Evolutionary conservation across 768 basidiomycete genomes (phyloP), one percentile per base, ranked within the genome.

Genomic region (Trametopsis cervina): DNA sequence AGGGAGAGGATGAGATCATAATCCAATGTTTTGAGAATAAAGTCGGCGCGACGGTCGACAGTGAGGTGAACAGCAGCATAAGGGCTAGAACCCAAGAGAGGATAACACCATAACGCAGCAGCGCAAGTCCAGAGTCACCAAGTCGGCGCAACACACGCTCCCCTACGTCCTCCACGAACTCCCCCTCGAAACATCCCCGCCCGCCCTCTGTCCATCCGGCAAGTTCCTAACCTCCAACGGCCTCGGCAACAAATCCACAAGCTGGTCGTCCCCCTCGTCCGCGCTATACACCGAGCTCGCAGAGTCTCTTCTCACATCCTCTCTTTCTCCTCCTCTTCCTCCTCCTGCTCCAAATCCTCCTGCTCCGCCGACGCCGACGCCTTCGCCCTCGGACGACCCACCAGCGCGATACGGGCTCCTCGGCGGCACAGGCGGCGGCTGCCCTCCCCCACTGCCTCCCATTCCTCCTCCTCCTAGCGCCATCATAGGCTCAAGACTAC

Each of bases 261-360:
- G 24, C 40, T 49, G 47, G 10, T 29, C 27, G 9, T 45, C 52
- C 17, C 15, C 33, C 24, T 55, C 54, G 12, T 49, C 53, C 25
- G 26, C 43, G 36, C 56, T 54, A 22, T 60, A 60, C 45, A 57
- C 46, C 17, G 56, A 57, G 41, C 55, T 59, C 51, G 57, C 42
- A 33, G 51, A 51, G 24, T 50, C 45, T n/a, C n/a, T n/a, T n/a
- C n/a, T n/a, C n/a, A n/a, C n/a, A n/a, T n/a, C n/a, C n/a, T n/a
- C n/a, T n/a, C n/a, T n/a, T n/a, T n/a, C n/a, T n/a, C n/a, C n/a
- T n/a, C n/a, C n/a, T n/a, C n/a, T n/a, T n/a, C n/a, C n/a, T n/a
- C n/a, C n/a, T n/a, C n/a, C n/a, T n/a, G n/a, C n/a, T n/a, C n/a
- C n/a, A n/a, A n/a, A n/a, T 23, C 47, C 50, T 15, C 29, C 39